Conservation (phyloP, 352 stramenopile species). For the Globisporangium recalcitrans region DNA sequence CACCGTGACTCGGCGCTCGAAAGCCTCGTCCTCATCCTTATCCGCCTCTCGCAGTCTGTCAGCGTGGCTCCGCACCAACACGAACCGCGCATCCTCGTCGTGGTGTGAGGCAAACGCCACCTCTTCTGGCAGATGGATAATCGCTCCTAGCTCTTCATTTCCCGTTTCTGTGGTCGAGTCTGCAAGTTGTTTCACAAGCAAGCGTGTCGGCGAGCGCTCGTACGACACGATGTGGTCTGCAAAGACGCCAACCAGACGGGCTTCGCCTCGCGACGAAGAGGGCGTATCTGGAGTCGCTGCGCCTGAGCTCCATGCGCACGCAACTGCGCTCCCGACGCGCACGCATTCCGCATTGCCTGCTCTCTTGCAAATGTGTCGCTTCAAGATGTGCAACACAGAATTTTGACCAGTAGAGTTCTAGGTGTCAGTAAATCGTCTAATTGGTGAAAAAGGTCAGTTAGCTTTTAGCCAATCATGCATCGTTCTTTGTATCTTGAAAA, state of each 20-base stretch:
- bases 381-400: background rate
- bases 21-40: too few species aligned
- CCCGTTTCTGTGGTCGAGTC: background rate
- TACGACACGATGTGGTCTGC: background rate
- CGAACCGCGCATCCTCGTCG: background rate
- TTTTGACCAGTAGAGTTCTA: too few species aligned
- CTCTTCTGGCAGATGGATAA: background rate
- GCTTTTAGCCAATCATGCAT: background rate
- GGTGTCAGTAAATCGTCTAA: background rate
- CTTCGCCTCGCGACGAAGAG: background rate
- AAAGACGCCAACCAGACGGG: slow-evolving; percentile 3
- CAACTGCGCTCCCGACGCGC: background rate
- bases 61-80: slow-evolving; percentile 3
- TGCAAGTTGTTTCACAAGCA: background rate
- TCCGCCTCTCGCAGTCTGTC: background rate
- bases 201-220: background rate
- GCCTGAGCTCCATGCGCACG: background rate
- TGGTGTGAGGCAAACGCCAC: background rate
- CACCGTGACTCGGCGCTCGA: background rate
- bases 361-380: slow-evolving; percentile 1
- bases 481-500: background rate
- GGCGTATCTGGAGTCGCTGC: background rate
- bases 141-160: background rate
- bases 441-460: background rate
- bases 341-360: background rate